Evolutionary conservation across 2,329 filamentous ascomycete genomes (phyloP).

Genomic region (Trichoderma lentiforme): DNA sequence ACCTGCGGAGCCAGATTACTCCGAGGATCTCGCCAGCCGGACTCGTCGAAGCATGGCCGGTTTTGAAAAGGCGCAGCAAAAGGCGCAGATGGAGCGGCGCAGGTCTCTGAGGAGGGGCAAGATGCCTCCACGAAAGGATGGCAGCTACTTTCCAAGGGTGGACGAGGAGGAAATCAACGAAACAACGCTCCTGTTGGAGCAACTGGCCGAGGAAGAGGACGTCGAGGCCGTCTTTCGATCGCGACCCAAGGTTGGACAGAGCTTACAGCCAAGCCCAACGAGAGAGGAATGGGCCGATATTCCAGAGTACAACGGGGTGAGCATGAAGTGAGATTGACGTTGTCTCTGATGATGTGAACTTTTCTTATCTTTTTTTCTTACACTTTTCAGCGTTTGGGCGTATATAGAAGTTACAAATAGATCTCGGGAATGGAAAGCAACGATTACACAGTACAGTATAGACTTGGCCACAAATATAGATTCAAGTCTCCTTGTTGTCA

Average conservation of each 20-base stretch:
- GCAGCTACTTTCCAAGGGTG: conserved; percentile 46
- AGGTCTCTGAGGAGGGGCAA: conserved; percentile 49
- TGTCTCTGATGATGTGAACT: background rate
- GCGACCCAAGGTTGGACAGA: conserved; percentile 73
- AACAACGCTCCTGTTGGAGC: conserved; percentile 57
- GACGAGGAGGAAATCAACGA: conserved; percentile 47
- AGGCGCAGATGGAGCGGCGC: conserved; percentile 56
- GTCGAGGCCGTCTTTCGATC: conserved; percentile 83
- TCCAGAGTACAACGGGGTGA: background rate
- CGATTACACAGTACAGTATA: background rate
- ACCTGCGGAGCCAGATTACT: conserved; percentile 25
- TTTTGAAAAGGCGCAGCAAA: conserved; percentile 58
- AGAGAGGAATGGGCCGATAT: conserved; percentile 32
- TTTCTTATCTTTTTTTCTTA: background rate
- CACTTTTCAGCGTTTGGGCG: background rate
- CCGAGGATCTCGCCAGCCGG: conserved; percentile 53
- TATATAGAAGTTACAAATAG: conserved; percentile 8
- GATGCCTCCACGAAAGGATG: conserved; percentile 37
- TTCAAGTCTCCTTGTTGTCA: background rate
- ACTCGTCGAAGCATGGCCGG: conserved; percentile 61
- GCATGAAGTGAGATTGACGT: background rate
- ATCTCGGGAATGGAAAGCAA: background rate
- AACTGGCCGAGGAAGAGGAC: conserved; percentile 69
- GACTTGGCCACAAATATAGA: background rate
- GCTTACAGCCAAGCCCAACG: conserved; percentile 58